Evolutionary conservation across 495 filamentous ascomycete species (phyloP), one percentile per base, ranked within the genome.

Genomic region (Penicillium silybi): DNA sequence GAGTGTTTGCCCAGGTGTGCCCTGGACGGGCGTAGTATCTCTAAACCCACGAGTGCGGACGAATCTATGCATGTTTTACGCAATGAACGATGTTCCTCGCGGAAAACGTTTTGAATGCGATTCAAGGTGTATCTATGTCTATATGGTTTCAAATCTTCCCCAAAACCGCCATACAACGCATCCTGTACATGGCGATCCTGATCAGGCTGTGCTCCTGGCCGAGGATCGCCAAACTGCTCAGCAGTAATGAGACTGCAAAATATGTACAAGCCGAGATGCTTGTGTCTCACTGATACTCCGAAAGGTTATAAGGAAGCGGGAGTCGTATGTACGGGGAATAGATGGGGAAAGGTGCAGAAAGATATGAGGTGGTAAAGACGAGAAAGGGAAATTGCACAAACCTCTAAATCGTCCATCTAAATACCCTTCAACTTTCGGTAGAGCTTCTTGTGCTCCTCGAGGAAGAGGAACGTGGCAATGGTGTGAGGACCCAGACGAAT

Each of bases 401-500:
- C 51, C 48, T 62, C 48, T 56, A 17, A 16, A 11, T 41, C 23
- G 20, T 22, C 6, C 7, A 40, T 51, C 35, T 56, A 63, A 23
- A 79, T 54, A 6, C 67, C 75, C 59, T 77, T 78, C 51, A 77
- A 37, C 45, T 64, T 62, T 8, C 78, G 68, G 59, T 79, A 81
- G 13, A 80, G 59, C 62, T 77, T 78, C 67, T 80, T 81, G 56
- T 81, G 78, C 52, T 95, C 87, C 67, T 98, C 93, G 62, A 98
- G 74, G 70, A 97, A 97, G 53, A 98, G 64, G 59, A 98, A 97
- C 9, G 95, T 97, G 52, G 87, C 85, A 62, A 97, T 90, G 3
- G 93, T 98, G 77, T 98, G 93, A 38, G 86, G 86, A 20, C 86
- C 95, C 50, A 98, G 63, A n/a, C 93, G 79, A 50, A 96, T 84